phyloP scores from a whole-genome alignment of 352 stramenopile genomes.

The Aphanomyces stellatus region DNA sequence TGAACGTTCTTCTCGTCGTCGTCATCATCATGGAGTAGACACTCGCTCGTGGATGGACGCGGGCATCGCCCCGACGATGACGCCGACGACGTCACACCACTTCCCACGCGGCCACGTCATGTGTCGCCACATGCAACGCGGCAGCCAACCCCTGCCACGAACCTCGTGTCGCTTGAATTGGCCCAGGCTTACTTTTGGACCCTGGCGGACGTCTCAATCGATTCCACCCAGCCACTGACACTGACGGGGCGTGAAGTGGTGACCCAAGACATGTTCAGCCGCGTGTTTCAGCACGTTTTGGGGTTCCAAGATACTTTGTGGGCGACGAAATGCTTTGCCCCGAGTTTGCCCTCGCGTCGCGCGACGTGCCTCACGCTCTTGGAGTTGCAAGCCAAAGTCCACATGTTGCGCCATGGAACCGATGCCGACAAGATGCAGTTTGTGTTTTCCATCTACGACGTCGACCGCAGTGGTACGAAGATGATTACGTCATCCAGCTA shows the following conservation, averaged over 20 bases:
- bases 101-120: no score
- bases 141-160: no score
- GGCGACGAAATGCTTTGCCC: neutral
- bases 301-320: neutral
- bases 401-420: neutral
- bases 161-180: no score
- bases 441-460: conserved; percentile 10
- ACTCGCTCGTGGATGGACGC: no score
- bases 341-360: neutral
- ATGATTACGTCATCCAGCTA: neutral
- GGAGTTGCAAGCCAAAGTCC: neutral
- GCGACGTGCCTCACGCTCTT: neutral
- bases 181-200: neutral
- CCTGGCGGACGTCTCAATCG: neutral
- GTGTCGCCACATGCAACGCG: no score
- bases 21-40: no score
- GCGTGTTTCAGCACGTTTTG: neutral
- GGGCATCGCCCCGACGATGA: no score
- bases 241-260: neutral
- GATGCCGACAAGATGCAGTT: neutral
- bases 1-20: no score
- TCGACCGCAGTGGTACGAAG: neutral
- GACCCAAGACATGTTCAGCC: neutral
- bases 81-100: no score
- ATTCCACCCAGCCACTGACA: neutral